These are phyloP conservation scores for Penicillium sclerotiorum DNA, from an alignment of 2,329 filamentous ascomycete genomes.

Conservation along the genomic window DNA sequence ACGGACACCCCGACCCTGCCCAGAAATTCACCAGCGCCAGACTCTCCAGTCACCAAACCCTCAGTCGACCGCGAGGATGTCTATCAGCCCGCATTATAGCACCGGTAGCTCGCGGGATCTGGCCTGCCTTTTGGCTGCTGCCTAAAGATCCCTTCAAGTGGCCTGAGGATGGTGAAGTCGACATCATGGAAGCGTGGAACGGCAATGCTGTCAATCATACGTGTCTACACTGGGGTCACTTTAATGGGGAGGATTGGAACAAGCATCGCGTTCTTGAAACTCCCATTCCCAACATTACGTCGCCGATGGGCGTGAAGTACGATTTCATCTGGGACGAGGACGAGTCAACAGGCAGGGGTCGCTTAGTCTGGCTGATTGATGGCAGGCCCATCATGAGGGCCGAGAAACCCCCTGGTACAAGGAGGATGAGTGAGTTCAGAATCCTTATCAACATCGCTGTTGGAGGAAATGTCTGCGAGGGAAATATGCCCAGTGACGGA, in stretches of 20 bases:
- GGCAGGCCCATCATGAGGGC: constrained; percentile 27
- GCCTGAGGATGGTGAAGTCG: constrained; percentile 28
- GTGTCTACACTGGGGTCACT: constrained; percentile 29
- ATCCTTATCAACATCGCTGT: constrained; percentile 30
- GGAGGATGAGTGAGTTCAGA: constrained; percentile 29
- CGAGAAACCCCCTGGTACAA: constrained; percentile 27
- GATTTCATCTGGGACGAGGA: constrained; percentile 30
- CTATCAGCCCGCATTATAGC: constrained; percentile 27
- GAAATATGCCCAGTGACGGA: constrained; percentile 26
- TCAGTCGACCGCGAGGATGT: constrained; percentile 26
- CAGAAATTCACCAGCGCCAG: constrained; percentile 29
- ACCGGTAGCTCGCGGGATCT: constrained; percentile 26
- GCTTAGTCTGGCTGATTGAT: constrained; percentile 29
- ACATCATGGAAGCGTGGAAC: constrained; percentile 31
- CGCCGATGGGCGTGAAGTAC: constrained; percentile 23
- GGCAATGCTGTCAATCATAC: constrained; percentile 28
- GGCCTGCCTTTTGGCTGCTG: constrained; percentile 31
- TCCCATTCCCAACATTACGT: constrained; percentile 25
- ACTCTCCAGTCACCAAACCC: constrained; percentile 26
- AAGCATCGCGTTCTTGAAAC: constrained; percentile 30
- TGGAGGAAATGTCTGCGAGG: constrained; percentile 29
- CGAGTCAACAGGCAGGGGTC: constrained; percentile 22
- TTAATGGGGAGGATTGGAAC: constrained; percentile 27
- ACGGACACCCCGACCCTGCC: constrained; percentile 23
- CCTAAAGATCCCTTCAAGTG: constrained; percentile 31